Percentiles rank a stretch among this genome's conserved stretches.
Conservation (phyloP, 169 alveolate genomes). For the Eimeria falciformis region DNA sequence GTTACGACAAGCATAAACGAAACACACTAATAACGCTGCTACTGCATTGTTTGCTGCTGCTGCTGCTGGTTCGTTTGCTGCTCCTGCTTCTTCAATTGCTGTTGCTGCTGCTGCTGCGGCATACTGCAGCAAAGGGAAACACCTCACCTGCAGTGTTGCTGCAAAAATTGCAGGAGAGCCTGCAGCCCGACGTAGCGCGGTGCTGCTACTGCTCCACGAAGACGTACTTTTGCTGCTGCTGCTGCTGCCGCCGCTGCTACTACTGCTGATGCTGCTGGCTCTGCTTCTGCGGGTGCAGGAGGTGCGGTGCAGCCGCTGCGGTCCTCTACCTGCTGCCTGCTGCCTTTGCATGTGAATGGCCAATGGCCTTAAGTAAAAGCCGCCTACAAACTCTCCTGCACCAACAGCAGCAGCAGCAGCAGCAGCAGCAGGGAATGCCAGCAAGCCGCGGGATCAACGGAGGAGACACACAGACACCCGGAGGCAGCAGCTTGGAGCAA, state of each 20-base stretch:
- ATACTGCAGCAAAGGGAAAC: not conserved
- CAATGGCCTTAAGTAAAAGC: slow-evolving; percentile 15
- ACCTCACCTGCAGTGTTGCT: not conserved
- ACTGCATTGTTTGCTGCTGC: too few species aligned
- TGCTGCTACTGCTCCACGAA: not conserved
- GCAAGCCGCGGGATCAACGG: too few species aligned
- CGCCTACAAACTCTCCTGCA: slow-evolving; percentile 20
- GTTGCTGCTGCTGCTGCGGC: not conserved
- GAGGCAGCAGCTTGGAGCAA: not conserved
- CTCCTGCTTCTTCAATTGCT: not conserved
- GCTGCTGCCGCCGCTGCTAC: not conserved
- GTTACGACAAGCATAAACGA: too few species aligned
- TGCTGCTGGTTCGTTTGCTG: not conserved
- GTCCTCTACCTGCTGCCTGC: too few species aligned
- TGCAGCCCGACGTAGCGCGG: slow-evolving; percentile 19
- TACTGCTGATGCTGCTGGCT: not conserved
- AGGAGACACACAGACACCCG: not conserved
- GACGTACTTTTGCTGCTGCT: not conserved
- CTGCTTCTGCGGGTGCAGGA: not conserved
- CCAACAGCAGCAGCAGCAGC: not conserved
- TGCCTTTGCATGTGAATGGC: not conserved
- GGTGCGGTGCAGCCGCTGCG: not conserved
- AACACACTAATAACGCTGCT: not conserved
- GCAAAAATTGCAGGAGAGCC: not conserved
- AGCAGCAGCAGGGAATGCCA: not conserved